Percentiles rank a stretch among this genome's conserved stretches.
Evolutionary conservation across 257 asterid genomes (phyloP).

Genomic region (Capsicum chinense): DNA sequence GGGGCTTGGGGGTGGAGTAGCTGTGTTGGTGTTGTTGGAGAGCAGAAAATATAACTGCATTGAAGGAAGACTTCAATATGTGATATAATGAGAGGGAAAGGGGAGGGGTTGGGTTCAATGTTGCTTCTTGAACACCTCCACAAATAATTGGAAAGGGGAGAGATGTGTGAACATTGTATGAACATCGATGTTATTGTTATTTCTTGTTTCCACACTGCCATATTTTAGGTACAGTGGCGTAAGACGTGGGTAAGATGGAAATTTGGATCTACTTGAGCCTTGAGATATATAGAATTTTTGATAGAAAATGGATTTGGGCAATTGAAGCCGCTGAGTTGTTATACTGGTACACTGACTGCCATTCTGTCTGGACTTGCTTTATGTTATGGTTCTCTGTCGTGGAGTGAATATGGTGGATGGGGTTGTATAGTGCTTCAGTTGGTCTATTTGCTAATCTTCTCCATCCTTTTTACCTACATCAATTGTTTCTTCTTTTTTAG

Average conservation of each 20-base stretch:
- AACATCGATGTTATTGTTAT: neutral
- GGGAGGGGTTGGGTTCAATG: neutral
- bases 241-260: neutral
- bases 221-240: neutral
- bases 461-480: neutral
- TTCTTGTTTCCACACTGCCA: neutral
- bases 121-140: conserved; percentile 12
- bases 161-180: conserved; percentile 15
- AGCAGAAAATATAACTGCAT: neutral
- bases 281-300: neutral
- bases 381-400: neutral
- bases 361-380: conserved; percentile 12
- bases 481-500: neutral
- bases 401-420: conserved; percentile 8
- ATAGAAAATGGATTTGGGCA: neutral
- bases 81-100: neutral
- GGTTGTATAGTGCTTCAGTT: neutral
- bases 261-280: neutral
- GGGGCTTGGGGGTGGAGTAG: no score
- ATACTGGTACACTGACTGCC: conserved; percentile 3
- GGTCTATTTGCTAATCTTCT: neutral
- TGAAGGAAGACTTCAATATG: neutral
- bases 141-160: conserved; percentile 18
- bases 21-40: neutral
- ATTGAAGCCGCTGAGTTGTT: neutral